Evolutionary conservation across 176 grass and related monocot genomes (phyloP).

Genomic region (Cymbopogon citratus): DNA sequence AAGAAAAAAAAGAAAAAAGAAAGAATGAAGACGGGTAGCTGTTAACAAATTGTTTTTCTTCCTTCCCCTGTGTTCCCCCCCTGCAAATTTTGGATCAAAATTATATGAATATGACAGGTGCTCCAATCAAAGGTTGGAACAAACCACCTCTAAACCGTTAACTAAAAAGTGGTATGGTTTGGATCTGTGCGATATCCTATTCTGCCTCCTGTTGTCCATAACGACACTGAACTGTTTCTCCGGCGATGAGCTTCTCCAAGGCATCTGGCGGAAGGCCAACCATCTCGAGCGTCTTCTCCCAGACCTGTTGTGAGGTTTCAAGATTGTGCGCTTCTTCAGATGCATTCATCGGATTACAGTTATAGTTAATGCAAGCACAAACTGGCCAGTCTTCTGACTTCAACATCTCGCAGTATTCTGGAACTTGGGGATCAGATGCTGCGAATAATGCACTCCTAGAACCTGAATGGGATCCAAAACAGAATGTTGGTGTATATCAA

Average conservation of each 20-base stretch:
- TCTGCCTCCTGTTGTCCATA: slow-evolving; percentile 41
- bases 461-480: slow-evolving; percentile 41
- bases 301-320: slow-evolving; percentile 56
- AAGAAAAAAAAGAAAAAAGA: too few species aligned
- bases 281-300: slow-evolving; percentile 87
- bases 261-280: slow-evolving; percentile 68
- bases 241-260: slow-evolving; percentile 69
- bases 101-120: neutral
- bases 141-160: slow-evolving; percentile 5
- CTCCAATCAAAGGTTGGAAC: neutral
- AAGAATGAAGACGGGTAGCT: too few species aligned
- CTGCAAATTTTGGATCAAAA: neutral
- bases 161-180: neutral
- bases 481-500: neutral
- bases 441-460: slow-evolving; percentile 86
- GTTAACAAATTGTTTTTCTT: neutral
- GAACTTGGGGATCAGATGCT: slow-evolving; percentile 78
- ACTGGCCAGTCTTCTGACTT: slow-evolving; percentile 95
- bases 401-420: slow-evolving; percentile 69
- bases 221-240: slow-evolving; percentile 55
- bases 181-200: neutral
- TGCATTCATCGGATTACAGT: slow-evolving; percentile 83
- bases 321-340: slow-evolving; percentile 93
- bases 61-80: too few species aligned
- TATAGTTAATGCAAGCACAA: slow-evolving; percentile 75